These are phyloP conservation scores for Protomyces gravidus DNA, from an alignment of 1,139 yeast genomes.

Conservation along the genomic window DNA sequence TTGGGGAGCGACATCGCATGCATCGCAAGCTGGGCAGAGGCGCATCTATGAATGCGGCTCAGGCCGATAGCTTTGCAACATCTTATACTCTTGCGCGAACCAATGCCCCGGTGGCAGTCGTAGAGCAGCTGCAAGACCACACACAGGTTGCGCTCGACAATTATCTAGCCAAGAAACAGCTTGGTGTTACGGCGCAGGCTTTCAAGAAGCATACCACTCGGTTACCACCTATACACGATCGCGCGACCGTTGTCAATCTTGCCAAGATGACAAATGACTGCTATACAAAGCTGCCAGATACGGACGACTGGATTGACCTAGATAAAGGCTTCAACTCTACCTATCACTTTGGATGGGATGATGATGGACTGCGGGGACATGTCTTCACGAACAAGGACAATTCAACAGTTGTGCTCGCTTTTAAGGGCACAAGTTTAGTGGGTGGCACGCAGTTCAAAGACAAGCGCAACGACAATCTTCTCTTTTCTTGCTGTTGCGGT, in stretches of 20 bases:
- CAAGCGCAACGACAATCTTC: slow-evolving; percentile 76
- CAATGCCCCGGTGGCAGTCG: slow-evolving; percentile 2
- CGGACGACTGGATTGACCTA: slow-evolving; percentile 87
- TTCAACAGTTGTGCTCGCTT: slow-evolving; percentile 67
- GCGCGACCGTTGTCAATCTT: slow-evolving; percentile 63
- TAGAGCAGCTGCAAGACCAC: neutral
- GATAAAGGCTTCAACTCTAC: slow-evolving; percentile 53
- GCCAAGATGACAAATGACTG: slow-evolving; percentile 92
- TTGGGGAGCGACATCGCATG: slow-evolving; percentile 9
- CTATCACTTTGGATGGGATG: slow-evolving; percentile 73
- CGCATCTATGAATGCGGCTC: neutral
- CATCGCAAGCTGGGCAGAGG: slow-evolving; percentile 7
- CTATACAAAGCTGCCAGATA: slow-evolving; percentile 68
- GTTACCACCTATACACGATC: slow-evolving; percentile 45
- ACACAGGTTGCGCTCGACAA: neutral
- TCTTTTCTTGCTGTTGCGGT: slow-evolving; percentile 96
- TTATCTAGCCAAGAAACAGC: neutral
- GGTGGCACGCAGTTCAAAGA: slow-evolving; percentile 73
- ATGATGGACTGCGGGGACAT: slow-evolving; percentile 82
- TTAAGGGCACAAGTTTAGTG: slow-evolving; percentile 83
- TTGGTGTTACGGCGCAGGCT: neutral
- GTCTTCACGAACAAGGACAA: slow-evolving; percentile 67
- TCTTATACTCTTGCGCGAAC: neutral
- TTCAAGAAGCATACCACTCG: neutral
- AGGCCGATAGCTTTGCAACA: neutral